These are phyloP conservation scores for Aureobasidium leucospermi DNA, from an alignment of 2,329 filamentous ascomycete species.

Conservation along the genomic window DNA sequence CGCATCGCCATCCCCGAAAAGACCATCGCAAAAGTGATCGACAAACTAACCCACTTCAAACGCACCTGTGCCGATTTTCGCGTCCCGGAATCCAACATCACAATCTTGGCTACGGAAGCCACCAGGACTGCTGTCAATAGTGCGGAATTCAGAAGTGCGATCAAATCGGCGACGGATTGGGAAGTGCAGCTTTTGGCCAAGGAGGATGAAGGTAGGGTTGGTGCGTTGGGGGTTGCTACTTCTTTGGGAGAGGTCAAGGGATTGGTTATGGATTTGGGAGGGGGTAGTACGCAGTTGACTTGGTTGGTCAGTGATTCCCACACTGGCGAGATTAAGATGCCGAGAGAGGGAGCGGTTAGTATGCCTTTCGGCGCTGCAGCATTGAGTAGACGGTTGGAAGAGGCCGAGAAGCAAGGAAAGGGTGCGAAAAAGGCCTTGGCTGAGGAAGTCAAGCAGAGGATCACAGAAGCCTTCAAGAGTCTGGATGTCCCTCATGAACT, in stretches of 20 bases:
- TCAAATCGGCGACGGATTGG: conserved; percentile 58
- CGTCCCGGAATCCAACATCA: conserved; percentile 59
- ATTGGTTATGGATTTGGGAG: conserved; percentile 80
- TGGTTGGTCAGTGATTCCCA: conserved; percentile 49
- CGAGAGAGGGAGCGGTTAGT: conserved; percentile 52
- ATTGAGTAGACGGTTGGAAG: conserved; percentile 48
- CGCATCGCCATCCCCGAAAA: conserved; percentile 47
- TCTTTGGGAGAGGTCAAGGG: conserved; percentile 64
- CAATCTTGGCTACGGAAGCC: conserved; percentile 80
- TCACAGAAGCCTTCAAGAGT: conserved; percentile 35
- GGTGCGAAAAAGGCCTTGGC: conserved; percentile 29
- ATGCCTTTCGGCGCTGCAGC: conserved; percentile 66
- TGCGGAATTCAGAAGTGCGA: conserved; percentile 56
- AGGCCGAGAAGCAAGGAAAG: conserved; percentile 34
- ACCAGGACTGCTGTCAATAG: conserved; percentile 75
- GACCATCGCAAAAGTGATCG: conserved; percentile 60
- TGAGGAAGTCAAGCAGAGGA: conserved; percentile 43
- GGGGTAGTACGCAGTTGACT: conserved; percentile 63
- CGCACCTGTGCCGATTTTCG: conserved; percentile 61
- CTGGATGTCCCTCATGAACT: conserved; percentile 51
- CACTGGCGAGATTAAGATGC: conserved; percentile 44
- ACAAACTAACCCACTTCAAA: conserved; percentile 63
- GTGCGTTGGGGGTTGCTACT: conserved; percentile 75
- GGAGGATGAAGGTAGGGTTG: conserved; percentile 73
- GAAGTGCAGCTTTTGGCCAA: conserved; percentile 67